Evolutionary conservation across 768 basidiomycete species (phyloP).

Genomic region (Russula earlei): DNA sequence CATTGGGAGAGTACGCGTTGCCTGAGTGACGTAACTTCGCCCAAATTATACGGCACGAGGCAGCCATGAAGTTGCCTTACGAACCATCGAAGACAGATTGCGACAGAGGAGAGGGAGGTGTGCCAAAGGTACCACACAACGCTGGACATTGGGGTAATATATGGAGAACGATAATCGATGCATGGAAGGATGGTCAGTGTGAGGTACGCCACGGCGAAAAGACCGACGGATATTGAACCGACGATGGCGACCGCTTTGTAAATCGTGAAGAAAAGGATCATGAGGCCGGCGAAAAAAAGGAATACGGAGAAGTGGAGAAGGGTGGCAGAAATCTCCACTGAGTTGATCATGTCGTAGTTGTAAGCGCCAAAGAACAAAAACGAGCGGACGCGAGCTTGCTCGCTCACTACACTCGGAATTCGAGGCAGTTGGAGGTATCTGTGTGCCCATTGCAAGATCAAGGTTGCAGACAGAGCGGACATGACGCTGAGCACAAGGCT

Average conservation of each 20-base stretch:
- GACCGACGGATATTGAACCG: not conserved
- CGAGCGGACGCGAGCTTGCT: constrained; percentile 7
- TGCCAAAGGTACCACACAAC: not conserved
- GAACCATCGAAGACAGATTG: not conserved
- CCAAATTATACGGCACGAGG: not conserved
- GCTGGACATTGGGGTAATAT: not conserved
- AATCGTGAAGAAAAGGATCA: constrained; percentile 1
- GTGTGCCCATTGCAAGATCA: constrained; percentile 12
- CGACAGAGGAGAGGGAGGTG: not conserved
- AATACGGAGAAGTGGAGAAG: constrained; percentile 14
- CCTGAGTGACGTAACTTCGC: not conserved
- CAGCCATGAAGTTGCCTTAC: not conserved
- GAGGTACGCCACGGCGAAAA: not conserved
- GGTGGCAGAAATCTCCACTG: constrained; percentile 1
- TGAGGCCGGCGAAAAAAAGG: constrained; percentile 13
- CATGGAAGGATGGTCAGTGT: constrained; percentile 1
- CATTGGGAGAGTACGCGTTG: not conserved
- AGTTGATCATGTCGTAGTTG: not conserved
- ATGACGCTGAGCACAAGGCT: constrained; percentile 10
- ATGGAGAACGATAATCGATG: not conserved
- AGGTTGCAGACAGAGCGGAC: constrained; percentile 9
- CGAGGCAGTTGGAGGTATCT: constrained; percentile 2
- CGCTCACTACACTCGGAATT: not conserved
- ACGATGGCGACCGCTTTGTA: constrained; percentile 1
- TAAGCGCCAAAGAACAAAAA: constrained; percentile 10